Conservation (phyloP, 768 basidiomycete genomes). For the Flagelloscypha sp. region DNA sequence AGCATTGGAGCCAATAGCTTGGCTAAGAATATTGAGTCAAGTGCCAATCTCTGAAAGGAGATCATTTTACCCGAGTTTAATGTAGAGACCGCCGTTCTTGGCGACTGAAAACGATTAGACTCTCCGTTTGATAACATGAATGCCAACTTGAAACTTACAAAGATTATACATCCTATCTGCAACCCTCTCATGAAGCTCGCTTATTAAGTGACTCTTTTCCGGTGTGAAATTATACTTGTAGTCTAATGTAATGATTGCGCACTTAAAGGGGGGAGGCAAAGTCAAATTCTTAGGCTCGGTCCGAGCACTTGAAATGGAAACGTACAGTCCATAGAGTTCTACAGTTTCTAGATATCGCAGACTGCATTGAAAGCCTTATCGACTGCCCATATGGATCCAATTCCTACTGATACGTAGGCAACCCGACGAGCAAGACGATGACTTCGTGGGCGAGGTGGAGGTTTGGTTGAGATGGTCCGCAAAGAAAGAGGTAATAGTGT, state of each 20-base stretch:
- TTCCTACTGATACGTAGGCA: conserved; percentile 28
- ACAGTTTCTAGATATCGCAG: conserved; percentile 44
- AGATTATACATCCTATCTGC: conserved; percentile 70
- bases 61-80: conserved; percentile 59
- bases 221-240: conserved; percentile 87
- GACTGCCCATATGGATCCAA: conserved; percentile 33
- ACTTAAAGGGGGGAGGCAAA: conserved; percentile 28
- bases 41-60: neutral
- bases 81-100: conserved; percentile 85
- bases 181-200: conserved; percentile 76
- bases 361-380: conserved; percentile 51
- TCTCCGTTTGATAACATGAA: too few relatives aligned
- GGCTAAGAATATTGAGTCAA: conserved; percentile 23
- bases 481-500: too few relatives aligned
- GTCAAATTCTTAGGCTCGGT: neutral
- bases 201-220: conserved; percentile 62
- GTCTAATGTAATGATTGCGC: conserved; percentile 61
- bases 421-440: conserved; percentile 25
- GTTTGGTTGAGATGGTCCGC: too few relatives aligned
- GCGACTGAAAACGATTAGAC: too few relatives aligned
- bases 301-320: conserved; percentile 2
- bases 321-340: conserved; percentile 46
- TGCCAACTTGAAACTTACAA: conserved; percentile 59
- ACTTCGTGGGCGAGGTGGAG: too few relatives aligned
- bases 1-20: conserved; percentile 79